Percentiles rank a stretch among this genome's conserved stretches.
Conservation (phyloP, 768 basidiomycete genomes). For the Hebeloma cylindrosporum region DNA sequence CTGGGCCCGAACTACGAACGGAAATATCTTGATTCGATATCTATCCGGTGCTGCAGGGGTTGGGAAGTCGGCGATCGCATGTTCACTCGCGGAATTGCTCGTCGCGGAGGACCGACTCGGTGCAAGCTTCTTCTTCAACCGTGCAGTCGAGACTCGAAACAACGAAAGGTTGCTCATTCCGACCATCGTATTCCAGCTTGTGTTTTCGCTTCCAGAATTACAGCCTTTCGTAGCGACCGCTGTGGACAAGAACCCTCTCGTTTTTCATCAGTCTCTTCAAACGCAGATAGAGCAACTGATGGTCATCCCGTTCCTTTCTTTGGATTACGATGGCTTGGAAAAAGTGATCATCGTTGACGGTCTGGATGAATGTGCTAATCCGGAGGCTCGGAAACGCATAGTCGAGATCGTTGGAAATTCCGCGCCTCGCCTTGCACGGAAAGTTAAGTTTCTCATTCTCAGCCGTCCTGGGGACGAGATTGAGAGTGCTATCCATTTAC, state of each 20-base stretch:
- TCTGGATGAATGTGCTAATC: conserved; percentile 7
- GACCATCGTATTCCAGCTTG: neutral
- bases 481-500: too few relatives aligned
- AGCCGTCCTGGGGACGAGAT: conserved; percentile 10
- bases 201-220: neutral
- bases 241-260: neutral
- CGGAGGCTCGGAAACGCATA: neutral
- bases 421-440: neutral
- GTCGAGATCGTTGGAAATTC: neutral
- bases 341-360: conserved; percentile 8
- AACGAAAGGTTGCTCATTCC: conserved; percentile 1
- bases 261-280: conserved; percentile 4
- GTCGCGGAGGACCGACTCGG: neutral
- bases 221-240: neutral
- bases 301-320: conserved; percentile 1
- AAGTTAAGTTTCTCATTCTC: conserved; percentile 11
- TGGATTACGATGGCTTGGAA: too few relatives aligned
- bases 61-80: conserved; percentile 4
- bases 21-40: too few relatives aligned
- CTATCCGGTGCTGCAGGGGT: conserved; percentile 4
- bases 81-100: neutral
- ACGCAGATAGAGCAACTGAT: conserved; percentile 9
- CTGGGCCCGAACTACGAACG: too few relatives aligned
- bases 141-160: neutral
- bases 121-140: neutral